A percentile compares a stretch with the other conserved stretches of the same genome.
Conservation (phyloP, 2,329 filamentous ascomycete genomes). For the Scolecobasidium constrictum region DNA sequence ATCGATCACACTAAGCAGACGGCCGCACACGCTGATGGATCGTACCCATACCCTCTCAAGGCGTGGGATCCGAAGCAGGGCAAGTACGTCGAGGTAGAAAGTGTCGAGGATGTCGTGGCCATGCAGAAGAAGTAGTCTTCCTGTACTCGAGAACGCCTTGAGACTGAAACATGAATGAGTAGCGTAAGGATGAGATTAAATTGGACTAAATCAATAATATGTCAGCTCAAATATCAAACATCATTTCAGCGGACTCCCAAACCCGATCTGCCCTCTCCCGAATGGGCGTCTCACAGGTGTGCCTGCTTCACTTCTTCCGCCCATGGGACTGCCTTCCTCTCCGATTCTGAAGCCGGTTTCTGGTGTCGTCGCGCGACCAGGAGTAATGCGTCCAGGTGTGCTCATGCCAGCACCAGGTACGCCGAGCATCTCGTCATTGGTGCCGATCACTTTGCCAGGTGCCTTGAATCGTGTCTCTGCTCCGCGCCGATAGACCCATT, state of each 20-base stretch:
- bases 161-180: no score
- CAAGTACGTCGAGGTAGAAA: no score
- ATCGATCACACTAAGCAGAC: no score
- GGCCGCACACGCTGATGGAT: no score
- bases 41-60: no score
- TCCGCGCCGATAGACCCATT: conserved; percentile 69
- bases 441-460: conserved; percentile 7
- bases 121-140: no score
- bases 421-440: not conserved
- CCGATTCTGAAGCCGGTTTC: conserved; percentile 10
- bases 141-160: no score
- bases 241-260: conserved; percentile 23
- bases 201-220: no score
- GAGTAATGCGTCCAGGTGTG: not conserved
- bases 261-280: conserved; percentile 15
- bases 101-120: no score
- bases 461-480: conserved; percentile 37
- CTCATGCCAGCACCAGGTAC: not conserved
- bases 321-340: conserved; percentile 11
- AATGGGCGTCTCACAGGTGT: conserved; percentile 20
- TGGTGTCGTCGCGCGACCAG: conserved; percentile 3
- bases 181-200: no score
- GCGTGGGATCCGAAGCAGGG: no score
- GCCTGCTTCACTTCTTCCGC: conserved; percentile 18
- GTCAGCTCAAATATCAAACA: no score